phyloP scores from a whole-genome alignment of 345 rosid genomes.

The Acer campestre region DNA sequence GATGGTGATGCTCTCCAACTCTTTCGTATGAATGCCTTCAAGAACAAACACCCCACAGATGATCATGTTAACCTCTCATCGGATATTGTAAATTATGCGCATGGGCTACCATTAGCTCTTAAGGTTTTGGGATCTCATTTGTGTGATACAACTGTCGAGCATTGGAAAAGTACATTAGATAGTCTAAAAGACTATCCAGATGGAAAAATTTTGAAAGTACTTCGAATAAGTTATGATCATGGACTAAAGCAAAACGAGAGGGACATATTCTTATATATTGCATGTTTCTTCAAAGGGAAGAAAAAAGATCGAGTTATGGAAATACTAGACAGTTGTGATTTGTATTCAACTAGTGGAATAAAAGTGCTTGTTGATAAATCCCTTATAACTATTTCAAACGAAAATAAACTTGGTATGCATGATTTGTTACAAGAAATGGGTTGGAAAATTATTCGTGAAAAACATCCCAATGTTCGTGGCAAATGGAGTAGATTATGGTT shows the following conservation, averaged over 20 bases:
- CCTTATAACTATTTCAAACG: constrained; percentile 7
- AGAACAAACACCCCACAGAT: neutral
- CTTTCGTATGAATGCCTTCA: too few relatives aligned
- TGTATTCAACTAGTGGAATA: neutral
- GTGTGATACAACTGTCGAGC: neutral
- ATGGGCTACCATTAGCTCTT: constrained; percentile 22
- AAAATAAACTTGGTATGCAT: constrained; percentile 23
- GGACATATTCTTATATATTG: neutral
- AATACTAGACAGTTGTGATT: constrained; percentile 15
- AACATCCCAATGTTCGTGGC: too few relatives aligned
- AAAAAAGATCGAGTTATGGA: neutral
- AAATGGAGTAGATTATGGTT: too few relatives aligned
- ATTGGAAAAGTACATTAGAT: constrained; percentile 11
- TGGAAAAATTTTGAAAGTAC: neutral
- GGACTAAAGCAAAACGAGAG: constrained; percentile 2
- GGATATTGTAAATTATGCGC: neutral
- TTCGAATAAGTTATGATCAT: neutral
- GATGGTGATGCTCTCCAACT: neutral
- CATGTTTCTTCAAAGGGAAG: neutral
- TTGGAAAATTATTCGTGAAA: neutral
- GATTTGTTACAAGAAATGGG: constrained; percentile 21
- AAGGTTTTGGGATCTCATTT: constrained; percentile 7
- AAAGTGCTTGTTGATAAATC: constrained; percentile 2
- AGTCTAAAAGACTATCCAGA: neutral
- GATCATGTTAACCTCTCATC: neutral